Evolutionary conservation across 768 basidiomycete species (phyloP).

Genomic region (Tephrocybe sp.): DNA sequence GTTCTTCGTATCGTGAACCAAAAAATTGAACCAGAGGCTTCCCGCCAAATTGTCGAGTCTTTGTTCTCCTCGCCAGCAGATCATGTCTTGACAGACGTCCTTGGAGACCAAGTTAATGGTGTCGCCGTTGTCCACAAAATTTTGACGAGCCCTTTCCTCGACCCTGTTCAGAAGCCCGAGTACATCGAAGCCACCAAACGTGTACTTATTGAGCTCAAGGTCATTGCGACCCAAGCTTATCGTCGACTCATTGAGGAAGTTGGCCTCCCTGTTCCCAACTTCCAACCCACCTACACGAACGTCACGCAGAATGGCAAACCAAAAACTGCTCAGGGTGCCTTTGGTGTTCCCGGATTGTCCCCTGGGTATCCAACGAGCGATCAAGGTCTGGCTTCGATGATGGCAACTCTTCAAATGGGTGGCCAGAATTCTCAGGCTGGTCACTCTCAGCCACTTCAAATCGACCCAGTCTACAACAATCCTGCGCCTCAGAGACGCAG

Average conservation of each 20-base stretch:
- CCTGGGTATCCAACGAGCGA: conserved; percentile 80
- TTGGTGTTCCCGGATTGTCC: conserved; percentile 71
- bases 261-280: conserved; percentile 85
- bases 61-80: conserved; percentile 89
- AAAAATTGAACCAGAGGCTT: conserved; percentile 88
- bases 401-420: conserved; percentile 90
- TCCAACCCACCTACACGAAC: conserved; percentile 76
- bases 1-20: conserved; percentile 97
- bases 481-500: conserved; percentile 36
- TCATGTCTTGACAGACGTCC: conserved; percentile 88
- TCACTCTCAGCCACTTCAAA: conserved; percentile 62
- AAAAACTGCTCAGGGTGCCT: conserved; percentile 53
- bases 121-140: conserved; percentile 93
- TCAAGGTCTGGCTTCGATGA: conserved; percentile 87
- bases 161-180: conserved; percentile 59
- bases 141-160: conserved; percentile 81
- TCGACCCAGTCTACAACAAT: conserved; percentile 59
- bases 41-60: conserved; percentile 81
- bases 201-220: conserved; percentile 88
- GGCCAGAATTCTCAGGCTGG: conserved; percentile 83
- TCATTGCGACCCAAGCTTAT: conserved; percentile 92
- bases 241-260: conserved; percentile 93
- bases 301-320: conserved; percentile 61
- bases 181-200: conserved; percentile 88
- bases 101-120: conserved; percentile 96